Evolutionary conservation across 306 rosid genomes (phyloP).

Genomic region (barrel medic (Medicago truncatula)): DNA sequence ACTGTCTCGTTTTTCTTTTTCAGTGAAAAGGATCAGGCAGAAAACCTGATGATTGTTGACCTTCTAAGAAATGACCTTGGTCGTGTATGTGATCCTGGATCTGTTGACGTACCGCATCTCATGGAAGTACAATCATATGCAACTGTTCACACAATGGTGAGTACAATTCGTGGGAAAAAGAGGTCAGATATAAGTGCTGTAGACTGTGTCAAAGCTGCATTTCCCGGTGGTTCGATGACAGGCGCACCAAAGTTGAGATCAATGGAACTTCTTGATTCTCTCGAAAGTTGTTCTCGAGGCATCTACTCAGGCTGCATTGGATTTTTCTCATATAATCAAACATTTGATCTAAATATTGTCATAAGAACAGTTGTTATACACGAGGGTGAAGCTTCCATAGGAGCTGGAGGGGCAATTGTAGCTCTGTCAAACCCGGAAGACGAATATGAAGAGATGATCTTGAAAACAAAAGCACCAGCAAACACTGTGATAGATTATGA

Average conservation of each 20-base stretch:
- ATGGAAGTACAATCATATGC: constrained; percentile 95
- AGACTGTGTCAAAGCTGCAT: constrained; percentile 89
- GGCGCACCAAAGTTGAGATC: constrained; percentile 99
- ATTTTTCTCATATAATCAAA: constrained; percentile 86
- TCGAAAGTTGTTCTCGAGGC: constrained; percentile 85
- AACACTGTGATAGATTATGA: constrained; percentile 68
- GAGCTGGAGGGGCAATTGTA: constrained; percentile 98
- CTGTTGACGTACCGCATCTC: constrained; percentile 89
- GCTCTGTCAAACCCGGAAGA: constrained; percentile 89
- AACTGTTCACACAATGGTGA: constrained; percentile 97
- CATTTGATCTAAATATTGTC: constrained; percentile 94
- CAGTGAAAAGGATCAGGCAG: constrained; percentile 98
- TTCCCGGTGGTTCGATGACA: constrained; percentile 99
- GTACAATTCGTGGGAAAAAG: constrained; percentile 88
- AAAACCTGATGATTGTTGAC: constrained; percentile 97
- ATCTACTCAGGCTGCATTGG: constrained; percentile 96
- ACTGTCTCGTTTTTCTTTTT: constrained; percentile 28
- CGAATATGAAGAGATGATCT: constrained; percentile 89
- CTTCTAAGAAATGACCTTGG: constrained; percentile 99
- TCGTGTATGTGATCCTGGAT: constrained; percentile 90
- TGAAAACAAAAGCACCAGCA: constrained; percentile 86
- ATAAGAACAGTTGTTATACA: constrained; percentile 87
- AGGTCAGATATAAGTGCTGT: constrained; percentile 59
- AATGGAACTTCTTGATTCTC: constrained; percentile 86
- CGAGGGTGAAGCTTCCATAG: constrained; percentile 88